Evolutionary conservation across 257 asterid genomes (phyloP), one percentile per base, ranked within the genome.

Genomic region (Forsythia suspensa): DNA sequence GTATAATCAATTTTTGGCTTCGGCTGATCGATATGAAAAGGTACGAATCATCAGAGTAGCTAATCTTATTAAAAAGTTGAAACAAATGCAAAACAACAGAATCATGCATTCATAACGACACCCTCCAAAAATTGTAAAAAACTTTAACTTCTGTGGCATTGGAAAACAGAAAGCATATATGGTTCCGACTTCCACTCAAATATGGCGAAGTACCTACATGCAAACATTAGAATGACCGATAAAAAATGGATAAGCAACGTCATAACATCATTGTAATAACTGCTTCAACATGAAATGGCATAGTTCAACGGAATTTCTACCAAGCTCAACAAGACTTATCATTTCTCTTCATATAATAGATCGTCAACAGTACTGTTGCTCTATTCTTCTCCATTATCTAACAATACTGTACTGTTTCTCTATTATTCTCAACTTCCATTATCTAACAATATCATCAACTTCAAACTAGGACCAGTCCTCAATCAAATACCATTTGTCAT

Each of bases 1-100:
- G 91, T 91, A 82, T 95, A 95, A 87, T 95, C 99, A 44, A 95
- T 95, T 76, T 88, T 88, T 76, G 99, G 99, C 86, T 90, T 86
- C 74, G 99, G 99, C 99, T 95, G 92, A 85, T 80, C 70, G 78
- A 71, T 76, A 76, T 38, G 77, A 70, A 84, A 79, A 75, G 4
- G 59, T 38, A 61, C 29, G 79, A 78, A 80, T 29, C 11, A 73
- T 68, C 72, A 55, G 51, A 78, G n/a, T 69, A 38, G 43, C 72
- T 55, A 76, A 66, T 66, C 71, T 9, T 42, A 43, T 5, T 11
- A 29, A 10, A 76, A 29, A 63, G 65, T 12, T 16, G 48, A 66
- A 46, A 71, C 5, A 40, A 52, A 18, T 44, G 15, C 52, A 21
- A 2, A 59, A 34, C 8, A 59, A 59, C 13, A 51, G 6, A 15